A percentile compares a stretch with the other conserved stretches of the same genome.
Conservation (phyloP, 768 basidiomycete genomes). For the Russula vinacea region DNA sequence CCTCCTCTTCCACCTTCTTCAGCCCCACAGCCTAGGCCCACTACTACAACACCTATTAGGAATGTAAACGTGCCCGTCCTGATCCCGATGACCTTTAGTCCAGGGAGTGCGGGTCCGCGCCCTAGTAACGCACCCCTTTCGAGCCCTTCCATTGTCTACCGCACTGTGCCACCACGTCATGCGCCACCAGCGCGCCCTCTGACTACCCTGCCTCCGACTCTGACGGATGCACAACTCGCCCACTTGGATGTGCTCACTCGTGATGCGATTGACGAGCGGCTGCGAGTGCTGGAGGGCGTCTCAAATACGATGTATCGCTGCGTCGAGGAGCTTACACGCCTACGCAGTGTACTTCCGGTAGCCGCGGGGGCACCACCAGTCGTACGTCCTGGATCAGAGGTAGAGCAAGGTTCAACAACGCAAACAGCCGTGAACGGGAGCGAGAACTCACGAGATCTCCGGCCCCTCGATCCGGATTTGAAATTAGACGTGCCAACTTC, state of each 20-base stretch:
- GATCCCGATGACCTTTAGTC: slow-evolving; percentile 45
- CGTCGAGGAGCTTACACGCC: slow-evolving; percentile 72
- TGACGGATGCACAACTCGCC: slow-evolving; percentile 62
- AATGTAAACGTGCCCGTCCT: slow-evolving; percentile 34
- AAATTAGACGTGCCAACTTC: slow-evolving; percentile 15
- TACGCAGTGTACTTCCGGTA: slow-evolving; percentile 60
- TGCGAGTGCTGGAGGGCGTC: slow-evolving; percentile 75
- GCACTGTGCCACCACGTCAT: slow-evolving; percentile 17
- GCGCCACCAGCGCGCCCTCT: slow-evolving; percentile 30
- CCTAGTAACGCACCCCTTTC: slow-evolving; percentile 20
- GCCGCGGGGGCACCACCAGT: slow-evolving; percentile 18
- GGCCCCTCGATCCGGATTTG: slow-evolving; percentile 14
- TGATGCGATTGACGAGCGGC: slow-evolving; percentile 80
- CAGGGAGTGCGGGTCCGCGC: slow-evolving; percentile 10
- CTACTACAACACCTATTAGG: slow-evolving; percentile 21
- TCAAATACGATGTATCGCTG: slow-evolving; percentile 70
- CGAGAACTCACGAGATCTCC: slow-evolving; percentile 16
- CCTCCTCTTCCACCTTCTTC: slow-evolving; percentile 7
- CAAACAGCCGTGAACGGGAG: not conserved
- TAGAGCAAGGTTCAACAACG: slow-evolving; percentile 11
- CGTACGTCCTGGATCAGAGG: slow-evolving; percentile 17
- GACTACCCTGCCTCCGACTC: slow-evolving; percentile 42
- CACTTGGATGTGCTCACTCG: slow-evolving; percentile 65
- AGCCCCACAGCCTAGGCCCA: slow-evolving; percentile 22
- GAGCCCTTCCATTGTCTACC: slow-evolving; percentile 21